phyloP scores from a whole-genome alignment of 2,329 filamentous ascomycete species.

The Fusarium sororula region DNA sequence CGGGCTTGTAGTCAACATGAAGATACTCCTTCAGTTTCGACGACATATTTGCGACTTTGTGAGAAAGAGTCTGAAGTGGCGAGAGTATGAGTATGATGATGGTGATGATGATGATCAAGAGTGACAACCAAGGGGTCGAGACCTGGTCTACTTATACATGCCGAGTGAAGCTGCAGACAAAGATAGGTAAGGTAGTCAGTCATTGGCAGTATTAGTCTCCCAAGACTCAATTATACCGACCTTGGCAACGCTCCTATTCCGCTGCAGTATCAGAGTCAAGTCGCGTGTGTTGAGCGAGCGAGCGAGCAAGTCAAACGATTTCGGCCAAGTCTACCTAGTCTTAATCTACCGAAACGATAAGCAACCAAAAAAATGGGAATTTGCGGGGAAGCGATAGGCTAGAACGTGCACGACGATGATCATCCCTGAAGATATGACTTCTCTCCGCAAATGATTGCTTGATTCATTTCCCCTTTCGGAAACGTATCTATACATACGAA shows the following conservation, averaged over 20 bases:
- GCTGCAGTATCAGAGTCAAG: background rate
- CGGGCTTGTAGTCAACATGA: constrained; percentile 47
- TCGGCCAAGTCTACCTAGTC: constrained; percentile 1
- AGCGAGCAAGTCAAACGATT: background rate
- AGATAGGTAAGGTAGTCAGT: background rate
- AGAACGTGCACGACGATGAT: background rate
- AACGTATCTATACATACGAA: constrained; percentile 7
- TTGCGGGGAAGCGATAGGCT: constrained; percentile 22
- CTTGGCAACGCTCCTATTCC: background rate
- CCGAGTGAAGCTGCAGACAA: background rate
- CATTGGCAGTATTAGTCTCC: background rate
- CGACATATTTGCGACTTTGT: background rate
- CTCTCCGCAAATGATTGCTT: constrained; percentile 2
- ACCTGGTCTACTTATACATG: constrained; percentile 19
- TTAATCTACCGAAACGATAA: constrained; percentile 9
- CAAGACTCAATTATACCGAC: background rate
- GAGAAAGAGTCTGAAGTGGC: constrained; percentile 1
- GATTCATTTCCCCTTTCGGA: constrained; percentile 15
- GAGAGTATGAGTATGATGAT: background rate
- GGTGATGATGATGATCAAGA: background rate
- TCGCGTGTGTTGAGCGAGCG: background rate
- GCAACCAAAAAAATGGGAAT: background rate
- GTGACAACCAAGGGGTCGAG: background rate
- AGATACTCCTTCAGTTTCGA: constrained; percentile 47
- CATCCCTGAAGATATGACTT: background rate